These are phyloP conservation scores for Colletotrichum agaves DNA, from an alignment of 2,329 filamentous ascomycete species.

Conservation along the genomic window DNA sequence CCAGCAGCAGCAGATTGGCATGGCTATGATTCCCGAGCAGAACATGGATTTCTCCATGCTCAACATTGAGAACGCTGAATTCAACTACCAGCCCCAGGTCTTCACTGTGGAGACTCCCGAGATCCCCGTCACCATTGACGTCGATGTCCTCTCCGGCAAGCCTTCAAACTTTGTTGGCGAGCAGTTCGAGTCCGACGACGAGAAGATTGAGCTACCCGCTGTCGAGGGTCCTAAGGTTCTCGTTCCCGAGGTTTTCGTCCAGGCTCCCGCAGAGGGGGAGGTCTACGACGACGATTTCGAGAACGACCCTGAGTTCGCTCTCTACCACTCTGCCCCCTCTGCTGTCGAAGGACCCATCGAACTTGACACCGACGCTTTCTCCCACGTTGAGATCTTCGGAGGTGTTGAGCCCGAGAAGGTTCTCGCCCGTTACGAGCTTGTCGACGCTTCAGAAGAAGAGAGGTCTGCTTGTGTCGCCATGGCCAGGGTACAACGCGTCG, in stretches of 20 bases:
- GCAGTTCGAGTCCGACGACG: slow-evolving; percentile 56
- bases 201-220: slow-evolving; percentile 67
- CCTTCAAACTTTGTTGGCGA: slow-evolving; percentile 63
- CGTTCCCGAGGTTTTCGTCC: slow-evolving; percentile 43
- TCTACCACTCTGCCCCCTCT: slow-evolving; percentile 61
- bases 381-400: slow-evolving; percentile 57
- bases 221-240: slow-evolving; percentile 59
- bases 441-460: slow-evolving; percentile 66
- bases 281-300: slow-evolving; percentile 68
- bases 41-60: slow-evolving; percentile 79
- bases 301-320: slow-evolving; percentile 69
- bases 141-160: slow-evolving; percentile 77
- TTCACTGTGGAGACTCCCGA: slow-evolving; percentile 81
- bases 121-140: slow-evolving; percentile 69
- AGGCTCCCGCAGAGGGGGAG: slow-evolving; percentile 41
- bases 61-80: slow-evolving; percentile 63
- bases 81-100: slow-evolving; percentile 74
- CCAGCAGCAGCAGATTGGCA: slow-evolving; percentile 75
- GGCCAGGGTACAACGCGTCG: slow-evolving; percentile 62
- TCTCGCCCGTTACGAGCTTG: slow-evolving; percentile 70
- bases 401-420: slow-evolving; percentile 73
- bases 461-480: slow-evolving; percentile 55
- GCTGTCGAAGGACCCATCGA: slow-evolving; percentile 47
- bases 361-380: slow-evolving; percentile 55
- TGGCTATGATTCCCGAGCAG: slow-evolving; percentile 87